Base-by-base conservation (phyloP, 495 filamentous ascomycete genomes). In the Staphylotrichum longicolle region DNA sequence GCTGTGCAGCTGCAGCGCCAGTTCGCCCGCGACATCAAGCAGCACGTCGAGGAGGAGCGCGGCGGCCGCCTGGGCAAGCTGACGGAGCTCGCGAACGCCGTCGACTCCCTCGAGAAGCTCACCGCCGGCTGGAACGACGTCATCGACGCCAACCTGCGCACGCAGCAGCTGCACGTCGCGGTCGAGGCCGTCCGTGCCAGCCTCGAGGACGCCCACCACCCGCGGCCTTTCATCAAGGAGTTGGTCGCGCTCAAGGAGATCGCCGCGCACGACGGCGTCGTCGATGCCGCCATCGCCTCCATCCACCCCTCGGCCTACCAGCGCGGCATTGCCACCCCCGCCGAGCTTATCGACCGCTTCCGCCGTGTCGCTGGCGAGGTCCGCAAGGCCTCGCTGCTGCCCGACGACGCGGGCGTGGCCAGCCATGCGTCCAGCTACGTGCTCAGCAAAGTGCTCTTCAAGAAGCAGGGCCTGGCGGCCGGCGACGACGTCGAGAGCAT, bases 401-500 rank as follows among this genome's bases (percentile, higher is more conserved):
- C 94, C 20, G 91, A 95, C 54, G 87, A 96, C 66, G 94, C 95
- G 4, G 94, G 94, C 60, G 90, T 97, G 27, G 93, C 94, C 12
- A 91, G 88, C 68, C 94, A 98, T 72, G 91, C 93, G 2, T 90
- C 90, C 11, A 95, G 90, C 74, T 86, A 88, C 66, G 78, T 93
- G 33, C 72, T 98, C 71, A 95, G 90, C 78, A 93, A 96, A 75
- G 79, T 97, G 32, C 82, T 97, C 74, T 98, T 98, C 82, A 89
- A 88, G 80, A 96, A 96, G 80, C 83, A 91, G 69, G 89, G 87
- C n/a, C 78, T 94, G 46, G 86, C 93, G 1, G 82, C 83, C 34
- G 93, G 95, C 32, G 85, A 94, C 66, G 94, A 98, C 70, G 93
- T 98, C 27, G 94, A 98, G 81, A 96, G 91, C 70, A 85, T 96